Base-by-base conservation (phyloP, 805 yeast genomes). In the Cyberlindnera mississippiensis region DNA sequence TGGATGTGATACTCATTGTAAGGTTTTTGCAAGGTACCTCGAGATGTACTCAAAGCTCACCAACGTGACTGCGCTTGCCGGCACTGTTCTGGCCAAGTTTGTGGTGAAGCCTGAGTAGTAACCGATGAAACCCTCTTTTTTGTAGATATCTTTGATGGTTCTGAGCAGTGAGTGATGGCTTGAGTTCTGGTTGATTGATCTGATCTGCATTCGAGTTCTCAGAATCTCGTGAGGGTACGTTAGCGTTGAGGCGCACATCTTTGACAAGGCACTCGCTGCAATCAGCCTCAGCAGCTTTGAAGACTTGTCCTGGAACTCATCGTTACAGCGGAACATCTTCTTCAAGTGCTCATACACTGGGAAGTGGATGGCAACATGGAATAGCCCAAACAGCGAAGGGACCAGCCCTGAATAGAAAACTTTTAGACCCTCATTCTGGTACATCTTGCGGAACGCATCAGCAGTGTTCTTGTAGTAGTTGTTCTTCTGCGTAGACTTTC, bases 171-270 rank as follows among this genome's bases (percentile, higher is more conserved):
- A 20, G 38, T 34, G 35, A 18, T 34, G 45, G n/a, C 36, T 28
- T 8, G 44, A 53, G 1, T 42, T 33, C 24, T 30, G 40, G 38
- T 35, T 52, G 37, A 67, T 60, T 38, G 73, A 72, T 59, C 67
- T 59, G 28, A 69, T 51, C 65, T 91, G 99, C 76, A 89, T 75
- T 55, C 98, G 73, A 11, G 98, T 90, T 53, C 99, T 74, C 37
- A 93, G 69, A 26, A 91, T 90, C 62, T 91, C 99, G 65, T 91
- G 99, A 2, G 99, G 98, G 59, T 91, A 91, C 0, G 98, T 91
- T 40, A 87, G 71, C 2, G 87, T 72, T 35, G 93, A 82, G 4
- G 98, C 98, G 38, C 83, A 70, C 84, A 90, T 85, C 61, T 91
- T 91, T 4, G 96, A 84, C 11, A 80, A 53, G 12, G 90, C 76